Base-by-base conservation (phyloP, 352 stramenopile genomes). In the Halophytophthora polymorphica region DNA sequence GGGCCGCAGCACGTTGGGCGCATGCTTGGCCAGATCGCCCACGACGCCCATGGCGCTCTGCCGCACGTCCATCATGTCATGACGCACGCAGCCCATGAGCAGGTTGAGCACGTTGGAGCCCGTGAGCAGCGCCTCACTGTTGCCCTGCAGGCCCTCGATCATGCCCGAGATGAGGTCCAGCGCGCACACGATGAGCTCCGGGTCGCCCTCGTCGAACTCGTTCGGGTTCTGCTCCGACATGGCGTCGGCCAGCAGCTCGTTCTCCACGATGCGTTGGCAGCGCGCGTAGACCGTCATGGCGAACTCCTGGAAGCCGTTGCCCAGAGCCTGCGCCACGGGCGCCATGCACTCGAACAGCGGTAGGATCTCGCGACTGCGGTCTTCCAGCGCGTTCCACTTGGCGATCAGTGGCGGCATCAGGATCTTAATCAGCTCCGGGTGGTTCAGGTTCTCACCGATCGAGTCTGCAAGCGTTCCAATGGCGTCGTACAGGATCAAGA, bases 401-500 rank as follows among this genome's bases (percentile, higher is more conserved):
- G 82, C 69, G 58, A 98, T 89, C 33, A 99, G 76, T 23, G 88
- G 77, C 28, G 96, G 96, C 65, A 99, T 94, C 23, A 98, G 89
- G 19, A 98, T 82, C 43, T 73, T 75, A 36, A 98, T 96, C 35
- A 98, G 64, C 49, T 95, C 74, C 2, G 85, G 77, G 57, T 98
- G 75, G 39, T 97, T 97, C 66, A 98, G 77, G n/a, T 86, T 70
- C 39, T 90, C 71, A 12, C 95, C 94, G 28, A 97, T 87, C 22
- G 80, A 97, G 60, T 99, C 94, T 0, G 94, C 95, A 40, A 99
- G 88, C 50, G 95, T 97, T 15, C 93, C 93, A 18, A 99, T 88
- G 21, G 90, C 95, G 61, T 99, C 96, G 71, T 98, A 98, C 56
- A 98, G 68, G 42, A 98, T 97, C 19, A 99, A 61, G 38, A 98